Percentiles rank a stretch among this genome's conserved stretches.
Conservation (phyloP, 148 eudicot species). For the Chenopodium suecicum region DNA sequence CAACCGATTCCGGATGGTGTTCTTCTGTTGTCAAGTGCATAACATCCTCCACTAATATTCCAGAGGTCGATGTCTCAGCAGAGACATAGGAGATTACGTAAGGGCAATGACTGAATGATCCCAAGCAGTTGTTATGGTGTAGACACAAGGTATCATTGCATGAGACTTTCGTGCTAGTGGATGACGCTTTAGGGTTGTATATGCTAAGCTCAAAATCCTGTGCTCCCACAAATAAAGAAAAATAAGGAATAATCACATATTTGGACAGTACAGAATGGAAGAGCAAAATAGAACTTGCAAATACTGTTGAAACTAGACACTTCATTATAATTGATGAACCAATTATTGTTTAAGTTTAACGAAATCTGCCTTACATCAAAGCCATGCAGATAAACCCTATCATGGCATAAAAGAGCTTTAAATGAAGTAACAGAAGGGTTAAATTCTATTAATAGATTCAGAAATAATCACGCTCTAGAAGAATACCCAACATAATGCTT, state of each 20-base stretch:
- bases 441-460: too few species aligned
- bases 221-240: not conserved
- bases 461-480: too few species aligned
- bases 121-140: slow-evolving; percentile 46
- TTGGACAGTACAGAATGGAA: not conserved
- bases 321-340: not conserved
- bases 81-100: slow-evolving; percentile 83
- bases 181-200: slow-evolving; percentile 68
- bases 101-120: slow-evolving; percentile 56
- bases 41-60: slow-evolving; percentile 79
- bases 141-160: slow-evolving; percentile 65
- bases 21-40: slow-evolving; percentile 69
- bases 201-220: slow-evolving; percentile 92
- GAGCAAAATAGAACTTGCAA: not conserved
- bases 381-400: not conserved
- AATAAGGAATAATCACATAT: slow-evolving; percentile 4
- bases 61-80: slow-evolving; percentile 91
- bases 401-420: not conserved
- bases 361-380: not conserved
- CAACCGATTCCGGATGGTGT: slow-evolving; percentile 41
- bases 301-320: not conserved
- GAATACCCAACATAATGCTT: not conserved
- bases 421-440: too few species aligned
- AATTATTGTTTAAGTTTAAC: not conserved
- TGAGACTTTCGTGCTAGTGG: slow-evolving; percentile 75